Evolutionary conservation across 768 basidiomycete genomes (phyloP).

Genomic region (Porpolomopsis calyptriformis): DNA sequence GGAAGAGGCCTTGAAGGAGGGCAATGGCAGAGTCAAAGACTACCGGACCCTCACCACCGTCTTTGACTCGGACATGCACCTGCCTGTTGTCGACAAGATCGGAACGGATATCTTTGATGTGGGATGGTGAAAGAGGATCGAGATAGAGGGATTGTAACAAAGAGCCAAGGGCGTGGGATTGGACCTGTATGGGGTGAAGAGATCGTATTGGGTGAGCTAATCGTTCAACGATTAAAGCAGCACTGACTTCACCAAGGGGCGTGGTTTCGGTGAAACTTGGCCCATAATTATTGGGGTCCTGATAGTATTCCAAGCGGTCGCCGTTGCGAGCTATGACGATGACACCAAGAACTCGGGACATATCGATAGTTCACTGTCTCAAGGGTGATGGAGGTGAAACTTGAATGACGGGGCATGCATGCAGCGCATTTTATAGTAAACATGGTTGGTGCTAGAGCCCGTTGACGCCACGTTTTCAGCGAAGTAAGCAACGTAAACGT

Average conservation of each 20-base stretch:
- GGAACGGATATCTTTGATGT: conserved; percentile 51
- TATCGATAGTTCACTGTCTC: conserved; percentile 10
- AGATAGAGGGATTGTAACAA: conserved; percentile 59
- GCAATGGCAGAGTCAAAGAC: conserved; percentile 83
- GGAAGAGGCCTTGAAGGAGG: conserved; percentile 77
- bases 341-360: conserved; percentile 64
- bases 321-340: conserved; percentile 73
- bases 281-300: conserved; percentile 61
- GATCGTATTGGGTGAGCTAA: neutral
- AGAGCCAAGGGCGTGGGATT: conserved; percentile 56
- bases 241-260: conserved; percentile 59
- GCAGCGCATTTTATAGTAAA: neutral
- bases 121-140: conserved; percentile 52
- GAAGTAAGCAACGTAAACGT: neutral
- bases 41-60: conserved; percentile 71
- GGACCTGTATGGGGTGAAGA: conserved; percentile 32
- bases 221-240: neutral
- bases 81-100: conserved; percentile 67
- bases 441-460: neutral
- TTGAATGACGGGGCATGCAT: neutral
- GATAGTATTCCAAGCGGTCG: conserved; percentile 57
- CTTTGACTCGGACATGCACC: conserved; percentile 70
- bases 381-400: neutral
- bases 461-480: too few relatives aligned
- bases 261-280: conserved; percentile 57